Percentiles rank a stretch among this genome's conserved stretches.
Evolutionary conservation across 805 yeast genomes (phyloP).

Genomic region (Debaryomyces castellii): DNA sequence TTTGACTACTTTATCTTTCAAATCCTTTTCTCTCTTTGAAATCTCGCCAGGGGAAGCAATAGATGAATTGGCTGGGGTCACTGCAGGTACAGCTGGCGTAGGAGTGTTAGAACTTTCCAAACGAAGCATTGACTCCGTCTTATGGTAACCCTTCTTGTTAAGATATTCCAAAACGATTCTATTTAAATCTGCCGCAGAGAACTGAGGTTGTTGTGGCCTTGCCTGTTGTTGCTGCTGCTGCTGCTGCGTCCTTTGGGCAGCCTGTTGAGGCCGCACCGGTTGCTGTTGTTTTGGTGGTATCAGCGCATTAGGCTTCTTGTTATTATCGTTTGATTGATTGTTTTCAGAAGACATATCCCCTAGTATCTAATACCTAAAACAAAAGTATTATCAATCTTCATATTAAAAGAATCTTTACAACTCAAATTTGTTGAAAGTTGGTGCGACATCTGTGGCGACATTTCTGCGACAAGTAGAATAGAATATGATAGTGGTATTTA

Average conservation of each 20-base stretch:
- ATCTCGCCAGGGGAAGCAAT: constrained; percentile 36
- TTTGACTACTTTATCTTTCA: constrained; percentile 24
- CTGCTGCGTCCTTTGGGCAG: constrained; percentile 6
- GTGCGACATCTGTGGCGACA: background rate
- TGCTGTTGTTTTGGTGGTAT: constrained; percentile 5
- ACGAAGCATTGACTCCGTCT: constrained; percentile 91
- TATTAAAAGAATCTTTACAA: background rate
- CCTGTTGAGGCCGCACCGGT: constrained; percentile 7
- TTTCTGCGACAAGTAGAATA: background rate
- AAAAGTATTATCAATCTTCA: background rate
- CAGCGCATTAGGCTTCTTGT: constrained; percentile 3
- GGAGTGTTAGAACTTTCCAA: constrained; percentile 74
- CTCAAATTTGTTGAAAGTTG: background rate
- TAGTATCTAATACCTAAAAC: background rate
- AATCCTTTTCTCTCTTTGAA: constrained; percentile 23
- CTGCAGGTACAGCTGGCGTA: constrained; percentile 49
- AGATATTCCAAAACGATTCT: constrained; percentile 90
- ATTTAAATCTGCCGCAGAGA: constrained; percentile 85
- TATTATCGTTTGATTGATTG: constrained; percentile 9
- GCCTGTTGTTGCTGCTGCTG: constrained; percentile 8
- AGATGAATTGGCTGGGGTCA: constrained; percentile 43
- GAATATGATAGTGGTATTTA: no score
- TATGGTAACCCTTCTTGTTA: constrained; percentile 89
- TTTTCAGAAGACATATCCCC: constrained; percentile 8
- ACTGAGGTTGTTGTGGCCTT: constrained; percentile 40